phyloP scores from a whole-genome alignment of 1,284 basidiomycete genomes.

The Psilocybe mexicana region DNA sequence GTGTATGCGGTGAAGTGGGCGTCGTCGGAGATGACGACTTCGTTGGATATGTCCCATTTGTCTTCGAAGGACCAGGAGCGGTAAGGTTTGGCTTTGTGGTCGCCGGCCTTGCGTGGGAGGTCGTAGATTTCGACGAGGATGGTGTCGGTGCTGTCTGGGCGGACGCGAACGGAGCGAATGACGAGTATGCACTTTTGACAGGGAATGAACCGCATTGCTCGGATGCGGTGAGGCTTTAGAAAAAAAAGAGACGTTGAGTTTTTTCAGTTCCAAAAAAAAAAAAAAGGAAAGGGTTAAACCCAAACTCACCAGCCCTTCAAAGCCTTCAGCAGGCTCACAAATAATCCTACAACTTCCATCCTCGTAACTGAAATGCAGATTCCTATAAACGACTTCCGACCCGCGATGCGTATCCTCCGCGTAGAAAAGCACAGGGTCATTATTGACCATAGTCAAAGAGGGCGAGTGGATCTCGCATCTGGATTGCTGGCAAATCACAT shows the following conservation, averaged over 20 bases:
- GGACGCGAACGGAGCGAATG: constrained; percentile 44
- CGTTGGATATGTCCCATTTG: constrained; percentile 24
- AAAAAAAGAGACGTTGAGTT: constrained; percentile 1
- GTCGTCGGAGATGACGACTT: constrained; percentile 59
- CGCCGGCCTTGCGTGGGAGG: constrained; percentile 29
- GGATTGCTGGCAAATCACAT: constrained; percentile 14
- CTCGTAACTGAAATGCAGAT: constrained; percentile 1
- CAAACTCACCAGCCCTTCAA: constrained; percentile 21
- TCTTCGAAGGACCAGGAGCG: constrained; percentile 22
- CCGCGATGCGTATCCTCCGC: constrained; percentile 11
- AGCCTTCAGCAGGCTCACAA: constrained; percentile 19
- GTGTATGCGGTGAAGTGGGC: constrained; percentile 31
- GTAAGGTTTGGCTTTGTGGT: constrained; percentile 16
- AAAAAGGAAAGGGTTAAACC: background rate
- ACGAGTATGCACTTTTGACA: constrained; percentile 55
- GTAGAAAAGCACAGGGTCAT: constrained; percentile 14
- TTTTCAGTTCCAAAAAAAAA: background rate
- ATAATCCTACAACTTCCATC: constrained; percentile 10
- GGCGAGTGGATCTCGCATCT: constrained; percentile 46
- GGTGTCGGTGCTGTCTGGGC: constrained; percentile 21
- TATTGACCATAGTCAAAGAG: constrained; percentile 38
- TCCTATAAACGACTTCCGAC: constrained; percentile 7
- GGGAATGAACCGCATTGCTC: constrained; percentile 55
- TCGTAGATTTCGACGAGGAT: constrained; percentile 34
- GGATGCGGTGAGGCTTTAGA: constrained; percentile 44